Conservation (phyloP, 257 asterid species). For the Primulina huaijiensis region DNA sequence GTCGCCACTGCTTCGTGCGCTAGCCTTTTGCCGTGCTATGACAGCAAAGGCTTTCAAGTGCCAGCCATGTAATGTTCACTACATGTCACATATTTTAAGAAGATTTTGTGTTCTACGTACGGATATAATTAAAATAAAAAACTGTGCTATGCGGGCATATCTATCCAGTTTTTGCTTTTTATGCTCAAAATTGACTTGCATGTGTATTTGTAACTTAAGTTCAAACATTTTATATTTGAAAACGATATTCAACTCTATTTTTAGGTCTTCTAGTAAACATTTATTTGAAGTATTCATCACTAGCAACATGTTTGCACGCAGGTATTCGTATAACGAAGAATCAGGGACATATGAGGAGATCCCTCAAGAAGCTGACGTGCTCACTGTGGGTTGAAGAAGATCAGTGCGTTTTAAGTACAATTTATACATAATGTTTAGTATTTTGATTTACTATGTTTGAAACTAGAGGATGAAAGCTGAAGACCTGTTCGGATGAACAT, state of each 20-base stretch:
- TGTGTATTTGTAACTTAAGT: background rate
- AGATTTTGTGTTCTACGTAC: background rate
- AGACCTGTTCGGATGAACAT: background rate
- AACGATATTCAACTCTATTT: background rate
- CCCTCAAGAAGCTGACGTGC: slow-evolving; percentile 36
- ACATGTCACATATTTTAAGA: background rate
- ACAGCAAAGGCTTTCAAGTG: background rate
- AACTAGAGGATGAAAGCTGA: background rate
- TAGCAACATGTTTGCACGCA: slow-evolving; percentile 14
- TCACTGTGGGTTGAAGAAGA: slow-evolving; percentile 31
- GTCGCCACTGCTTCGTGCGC: background rate
- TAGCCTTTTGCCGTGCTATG: background rate
- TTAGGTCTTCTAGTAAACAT: background rate
- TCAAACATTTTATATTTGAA: background rate
- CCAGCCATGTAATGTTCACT: background rate
- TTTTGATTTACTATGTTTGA: background rate
- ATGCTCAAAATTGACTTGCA: background rate
- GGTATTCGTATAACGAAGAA: slow-evolving; percentile 75
- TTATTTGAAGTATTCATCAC: background rate
- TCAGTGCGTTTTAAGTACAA: background rate
- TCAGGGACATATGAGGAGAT: slow-evolving; percentile 67
- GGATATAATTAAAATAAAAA: no score
- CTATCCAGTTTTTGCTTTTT: background rate
- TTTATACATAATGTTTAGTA: background rate
- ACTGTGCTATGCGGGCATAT: background rate